Conservation (phyloP, 2,329 filamentous ascomycete genomes). For the Curvularia sp. region DNA sequence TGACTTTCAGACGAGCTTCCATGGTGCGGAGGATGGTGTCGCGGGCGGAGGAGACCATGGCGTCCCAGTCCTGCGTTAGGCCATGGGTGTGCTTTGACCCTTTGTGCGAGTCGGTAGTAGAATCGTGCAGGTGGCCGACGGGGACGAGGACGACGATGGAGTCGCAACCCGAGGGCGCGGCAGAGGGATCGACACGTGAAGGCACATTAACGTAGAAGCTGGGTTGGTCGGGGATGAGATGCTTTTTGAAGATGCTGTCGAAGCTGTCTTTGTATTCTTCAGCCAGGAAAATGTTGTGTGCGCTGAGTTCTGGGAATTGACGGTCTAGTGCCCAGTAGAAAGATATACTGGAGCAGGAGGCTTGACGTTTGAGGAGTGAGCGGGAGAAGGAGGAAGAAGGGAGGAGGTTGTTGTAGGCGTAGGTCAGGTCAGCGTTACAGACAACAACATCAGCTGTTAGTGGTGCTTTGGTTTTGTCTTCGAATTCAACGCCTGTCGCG, state of each 20-base stretch:
- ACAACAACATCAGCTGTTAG: conserved; percentile 70
- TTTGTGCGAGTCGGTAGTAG: conserved; percentile 49
- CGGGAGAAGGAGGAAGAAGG: conserved; percentile 57
- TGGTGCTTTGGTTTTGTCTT: conserved; percentile 60
- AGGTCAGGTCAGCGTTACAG: conserved; percentile 76
- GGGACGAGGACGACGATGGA: conserved; percentile 74
- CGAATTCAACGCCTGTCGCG: conserved; percentile 66
- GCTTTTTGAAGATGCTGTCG: conserved; percentile 75
- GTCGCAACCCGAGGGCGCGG: conserved; percentile 71
- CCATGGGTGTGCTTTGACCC: conserved; percentile 51
- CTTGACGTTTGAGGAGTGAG: conserved; percentile 57
- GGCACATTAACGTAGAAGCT: conserved; percentile 82
- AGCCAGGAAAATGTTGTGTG: conserved; percentile 80
- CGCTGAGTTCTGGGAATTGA: conserved; percentile 67
- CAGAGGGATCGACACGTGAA: conserved; percentile 70
- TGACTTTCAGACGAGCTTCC: conserved; percentile 64
- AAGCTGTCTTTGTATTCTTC: conserved; percentile 76
- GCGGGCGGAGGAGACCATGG: conserved; percentile 66
- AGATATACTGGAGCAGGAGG: conserved; percentile 75
- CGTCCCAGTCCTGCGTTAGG: conserved; percentile 65
- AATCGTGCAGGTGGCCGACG: conserved; percentile 68
- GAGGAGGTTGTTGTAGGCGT: conserved; percentile 75
- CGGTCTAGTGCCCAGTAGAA: conserved; percentile 76
- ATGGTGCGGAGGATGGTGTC: conserved; percentile 68
- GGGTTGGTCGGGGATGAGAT: conserved; percentile 70